Evolutionary conservation across 352 stramenopile genomes (phyloP).

Genomic region (Blastocystis sp.): DNA sequence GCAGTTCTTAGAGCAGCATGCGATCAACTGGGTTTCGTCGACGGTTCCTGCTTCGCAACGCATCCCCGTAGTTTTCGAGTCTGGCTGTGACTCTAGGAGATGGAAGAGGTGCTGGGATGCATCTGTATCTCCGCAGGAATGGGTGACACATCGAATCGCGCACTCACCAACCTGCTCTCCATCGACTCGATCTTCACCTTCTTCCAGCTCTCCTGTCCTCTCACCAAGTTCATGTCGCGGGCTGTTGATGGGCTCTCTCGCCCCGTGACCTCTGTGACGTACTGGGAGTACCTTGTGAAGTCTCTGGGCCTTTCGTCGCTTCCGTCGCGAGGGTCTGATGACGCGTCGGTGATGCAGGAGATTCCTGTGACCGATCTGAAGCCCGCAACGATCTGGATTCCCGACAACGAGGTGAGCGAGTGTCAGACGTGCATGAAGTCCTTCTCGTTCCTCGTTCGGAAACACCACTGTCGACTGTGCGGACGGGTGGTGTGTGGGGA

Average conservation of each 20-base stretch:
- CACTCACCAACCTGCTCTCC: conserved; percentile 5
- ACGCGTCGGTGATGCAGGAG: background rate
- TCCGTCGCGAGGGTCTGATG: background rate
- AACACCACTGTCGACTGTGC: conserved; percentile 80
- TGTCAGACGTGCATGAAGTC: conserved; percentile 81
- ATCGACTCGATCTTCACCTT: conserved; percentile 52
- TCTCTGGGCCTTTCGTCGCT: background rate
- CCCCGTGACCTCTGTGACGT: background rate
- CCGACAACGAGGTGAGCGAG: conserved; percentile 68
- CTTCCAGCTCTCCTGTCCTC: conserved; percentile 44
- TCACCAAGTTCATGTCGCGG: background rate
- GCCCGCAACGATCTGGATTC: conserved; percentile 31
- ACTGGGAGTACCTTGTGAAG: conserved; percentile 48
- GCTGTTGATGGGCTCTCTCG: background rate
- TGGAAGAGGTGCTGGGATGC: conserved; percentile 50
- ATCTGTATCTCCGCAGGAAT: conserved; percentile 46
- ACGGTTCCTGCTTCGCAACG: background rate
- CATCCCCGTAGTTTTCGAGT: background rate
- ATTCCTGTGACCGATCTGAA: conserved; percentile 44
- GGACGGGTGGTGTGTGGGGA: conserved; percentile 78
- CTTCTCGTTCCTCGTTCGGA: conserved; percentile 80
- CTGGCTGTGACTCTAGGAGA: background rate
- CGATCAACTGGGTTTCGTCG: conserved; percentile 78
- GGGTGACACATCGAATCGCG: background rate
- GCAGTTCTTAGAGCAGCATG: conserved; percentile 74